phyloP scores from a whole-genome alignment of 176 grass and related monocot genomes.

The Eragrostis nindensis region DNA sequence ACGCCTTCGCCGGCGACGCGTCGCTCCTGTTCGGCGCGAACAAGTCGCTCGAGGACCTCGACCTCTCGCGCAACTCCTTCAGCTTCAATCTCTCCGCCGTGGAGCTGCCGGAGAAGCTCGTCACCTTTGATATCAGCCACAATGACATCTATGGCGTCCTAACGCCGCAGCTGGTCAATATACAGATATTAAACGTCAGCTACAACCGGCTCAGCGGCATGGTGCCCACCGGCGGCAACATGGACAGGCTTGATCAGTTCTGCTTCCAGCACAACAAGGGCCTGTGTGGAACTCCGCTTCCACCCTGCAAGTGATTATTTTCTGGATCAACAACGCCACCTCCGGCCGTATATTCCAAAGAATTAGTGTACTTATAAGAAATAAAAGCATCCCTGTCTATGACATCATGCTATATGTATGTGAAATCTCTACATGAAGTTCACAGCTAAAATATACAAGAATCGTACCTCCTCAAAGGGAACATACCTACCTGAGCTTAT shows the following conservation, averaged over 20 bases:
- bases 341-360: too few relatives aligned
- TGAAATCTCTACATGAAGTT: too few relatives aligned
- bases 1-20: slow-evolving; percentile 57
- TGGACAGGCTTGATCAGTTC: slow-evolving; percentile 33
- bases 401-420: too few relatives aligned
- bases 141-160: slow-evolving; percentile 62
- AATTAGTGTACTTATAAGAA: too few relatives aligned
- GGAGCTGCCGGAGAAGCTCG: slow-evolving; percentile 42
- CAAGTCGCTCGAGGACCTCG: slow-evolving; percentile 42
- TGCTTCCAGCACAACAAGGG: slow-evolving; percentile 58
- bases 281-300: slow-evolving; percentile 52
- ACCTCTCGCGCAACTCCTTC: slow-evolving; percentile 70
- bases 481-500: too few relatives aligned
- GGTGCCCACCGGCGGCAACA: slow-evolving; percentile 44
- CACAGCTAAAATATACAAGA: too few relatives aligned
- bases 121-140: slow-evolving; percentile 56
- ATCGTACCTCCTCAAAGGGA: too few relatives aligned
- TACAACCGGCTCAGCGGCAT: slow-evolving; percentile 66
- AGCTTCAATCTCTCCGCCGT: slow-evolving; percentile 53
- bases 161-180: slow-evolving; percentile 43
- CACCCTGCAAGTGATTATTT: slow-evolving; percentile 40
- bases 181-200: slow-evolving; percentile 68
- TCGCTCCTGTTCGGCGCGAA: slow-evolving; percentile 25
- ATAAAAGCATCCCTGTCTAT: too few relatives aligned
- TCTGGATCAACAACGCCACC: too few relatives aligned